Evolutionary conservation across 2,329 filamentous ascomycete genomes (phyloP).

Genomic region (Passalora sequoiae): DNA sequence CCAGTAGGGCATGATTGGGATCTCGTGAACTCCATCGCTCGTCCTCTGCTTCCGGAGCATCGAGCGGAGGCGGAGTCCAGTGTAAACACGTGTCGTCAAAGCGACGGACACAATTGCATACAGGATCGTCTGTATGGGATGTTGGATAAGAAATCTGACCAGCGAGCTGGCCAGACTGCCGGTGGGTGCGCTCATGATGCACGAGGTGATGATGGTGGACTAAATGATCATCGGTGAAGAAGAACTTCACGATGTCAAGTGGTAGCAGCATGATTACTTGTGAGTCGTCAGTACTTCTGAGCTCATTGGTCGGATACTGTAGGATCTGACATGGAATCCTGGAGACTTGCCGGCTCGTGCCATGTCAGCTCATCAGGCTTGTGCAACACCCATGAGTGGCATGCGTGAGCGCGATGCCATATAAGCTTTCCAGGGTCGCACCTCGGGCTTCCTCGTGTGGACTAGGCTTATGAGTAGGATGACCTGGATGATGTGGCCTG

Average conservation of each 20-base stretch:
- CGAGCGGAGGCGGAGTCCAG: neutral
- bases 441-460: too few species aligned
- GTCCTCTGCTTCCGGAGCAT: neutral
- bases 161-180: neutral
- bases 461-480: too few species aligned
- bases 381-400: too few species aligned
- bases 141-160: neutral
- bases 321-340: too few species aligned
- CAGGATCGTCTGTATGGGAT: neutral
- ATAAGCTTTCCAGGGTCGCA: too few species aligned
- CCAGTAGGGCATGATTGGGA: constrained; percentile 1
- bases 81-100: neutral
- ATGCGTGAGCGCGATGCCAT: too few species aligned
- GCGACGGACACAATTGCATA: neutral
- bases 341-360: too few species aligned
- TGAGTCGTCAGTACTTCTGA: too few species aligned
- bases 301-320: too few species aligned
- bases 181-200: neutral
- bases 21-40: neutral
- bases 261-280: neutral
- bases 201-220: neutral
- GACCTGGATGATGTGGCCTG: too few species aligned
- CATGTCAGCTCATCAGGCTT: too few species aligned
- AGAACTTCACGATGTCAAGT: neutral
- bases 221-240: neutral